Evolutionary conservation across 164 flowering plant genomes (phyloP).

Genomic region (Echeveria elegans): DNA sequence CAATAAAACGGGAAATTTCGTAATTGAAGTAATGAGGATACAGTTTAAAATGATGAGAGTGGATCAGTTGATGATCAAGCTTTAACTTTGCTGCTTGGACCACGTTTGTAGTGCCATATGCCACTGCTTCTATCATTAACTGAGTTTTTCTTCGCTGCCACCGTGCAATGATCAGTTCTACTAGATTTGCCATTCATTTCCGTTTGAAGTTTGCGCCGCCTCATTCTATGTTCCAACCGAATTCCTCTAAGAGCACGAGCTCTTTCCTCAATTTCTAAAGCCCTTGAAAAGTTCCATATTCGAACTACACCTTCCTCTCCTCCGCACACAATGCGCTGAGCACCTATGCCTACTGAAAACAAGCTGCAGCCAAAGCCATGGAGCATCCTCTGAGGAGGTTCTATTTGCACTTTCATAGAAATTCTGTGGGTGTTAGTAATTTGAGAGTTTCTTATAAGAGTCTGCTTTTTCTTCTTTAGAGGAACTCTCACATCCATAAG

Average conservation of each 20-base stretch:
- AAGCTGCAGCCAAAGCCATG: constrained; percentile 70
- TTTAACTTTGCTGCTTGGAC: constrained; percentile 51
- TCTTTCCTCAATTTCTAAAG: constrained; percentile 60
- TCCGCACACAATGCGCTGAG: constrained; percentile 78
- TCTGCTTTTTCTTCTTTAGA: constrained; percentile 27
- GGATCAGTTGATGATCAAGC: constrained; percentile 15
- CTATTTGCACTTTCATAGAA: constrained; percentile 18
- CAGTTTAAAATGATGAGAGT: constrained; percentile 2
- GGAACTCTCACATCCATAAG: constrained; percentile 73
- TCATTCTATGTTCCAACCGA: constrained; percentile 71
- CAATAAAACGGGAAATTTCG: too few species aligned
- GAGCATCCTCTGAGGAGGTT: constrained; percentile 90
- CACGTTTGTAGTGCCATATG: constrained; percentile 49
- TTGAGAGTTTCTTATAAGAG: constrained; percentile 13
- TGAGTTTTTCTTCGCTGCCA: constrained; percentile 71
- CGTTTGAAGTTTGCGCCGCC: constrained; percentile 47
- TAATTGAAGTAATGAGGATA: too few species aligned
- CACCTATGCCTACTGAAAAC: constrained; percentile 68
- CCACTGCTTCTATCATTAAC: constrained; percentile 40
- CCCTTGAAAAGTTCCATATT: constrained; percentile 87
- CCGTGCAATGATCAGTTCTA: constrained; percentile 48
- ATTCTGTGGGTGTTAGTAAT: constrained; percentile 9
- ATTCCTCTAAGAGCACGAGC: constrained; percentile 53
- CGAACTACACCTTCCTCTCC: constrained; percentile 85
- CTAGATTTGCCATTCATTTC: constrained; percentile 45